These are phyloP conservation scores for Rhinocladiella mackenziei DNA, from an alignment of 2,329 filamentous ascomycete species.

Conservation along the genomic window DNA sequence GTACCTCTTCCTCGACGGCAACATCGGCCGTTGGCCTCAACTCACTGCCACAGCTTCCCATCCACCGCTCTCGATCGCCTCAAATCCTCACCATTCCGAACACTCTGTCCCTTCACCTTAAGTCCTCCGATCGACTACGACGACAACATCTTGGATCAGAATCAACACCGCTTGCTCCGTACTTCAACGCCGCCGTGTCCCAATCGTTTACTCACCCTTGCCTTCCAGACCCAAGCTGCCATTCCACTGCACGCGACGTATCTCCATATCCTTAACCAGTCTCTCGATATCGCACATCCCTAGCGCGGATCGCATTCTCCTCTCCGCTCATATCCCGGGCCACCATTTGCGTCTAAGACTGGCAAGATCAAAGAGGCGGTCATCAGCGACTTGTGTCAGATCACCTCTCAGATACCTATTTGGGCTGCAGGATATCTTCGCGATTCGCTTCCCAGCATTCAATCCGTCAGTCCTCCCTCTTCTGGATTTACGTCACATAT, in stretches of 20 bases:
- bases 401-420: neutral
- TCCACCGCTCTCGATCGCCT: neutral
- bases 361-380: constrained; percentile 7
- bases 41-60: neutral
- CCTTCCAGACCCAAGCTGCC: too few relatives aligned
- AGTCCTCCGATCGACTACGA: constrained; percentile 1
- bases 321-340: neutral
- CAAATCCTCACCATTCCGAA: neutral
- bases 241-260: too few relatives aligned
- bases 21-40: neutral
- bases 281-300: neutral
- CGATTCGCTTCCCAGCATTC: too few relatives aligned
- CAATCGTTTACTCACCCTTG: too few relatives aligned
- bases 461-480: too few relatives aligned
- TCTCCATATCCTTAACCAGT: neutral
- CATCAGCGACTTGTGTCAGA: constrained; percentile 8
- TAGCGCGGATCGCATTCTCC: neutral
- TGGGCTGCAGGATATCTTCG: too few relatives aligned
- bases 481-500: constrained; percentile 5
- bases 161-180: too few relatives aligned
- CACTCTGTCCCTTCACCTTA: neutral
- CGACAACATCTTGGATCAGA: too few relatives aligned
- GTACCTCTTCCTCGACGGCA: constrained; percentile 1
- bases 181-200: too few relatives aligned
- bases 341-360: neutral